A percentile compares a stretch with the other conserved stretches of the same genome.
phyloP scores from a whole-genome alignment of 2,329 filamentous ascomycete genomes.

The Fusarium illudens region DNA sequence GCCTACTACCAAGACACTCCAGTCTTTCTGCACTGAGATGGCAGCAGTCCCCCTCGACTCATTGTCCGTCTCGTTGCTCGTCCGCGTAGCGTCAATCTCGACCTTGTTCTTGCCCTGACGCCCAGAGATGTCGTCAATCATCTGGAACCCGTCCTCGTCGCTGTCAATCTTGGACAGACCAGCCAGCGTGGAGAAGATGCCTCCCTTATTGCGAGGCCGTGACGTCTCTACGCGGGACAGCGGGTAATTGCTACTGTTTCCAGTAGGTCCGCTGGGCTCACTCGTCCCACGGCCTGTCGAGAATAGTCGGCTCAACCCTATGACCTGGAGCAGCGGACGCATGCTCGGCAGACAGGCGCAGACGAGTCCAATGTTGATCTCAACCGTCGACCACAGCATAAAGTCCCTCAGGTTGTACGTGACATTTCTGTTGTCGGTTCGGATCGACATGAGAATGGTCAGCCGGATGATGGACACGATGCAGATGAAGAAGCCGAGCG shows the following conservation, averaged over 20 bases:
- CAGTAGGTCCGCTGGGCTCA: background rate
- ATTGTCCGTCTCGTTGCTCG: background rate
- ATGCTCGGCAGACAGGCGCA: constrained; percentile 1
- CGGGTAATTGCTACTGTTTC: background rate
- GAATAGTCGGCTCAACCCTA: background rate
- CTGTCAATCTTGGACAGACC: constrained; percentile 4
- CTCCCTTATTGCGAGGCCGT: background rate
- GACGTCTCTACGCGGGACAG: background rate
- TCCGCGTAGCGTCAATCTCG: background rate
- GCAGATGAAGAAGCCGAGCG: constrained; percentile 2
- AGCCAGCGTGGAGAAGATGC: background rate
- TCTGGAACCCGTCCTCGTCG: background rate
- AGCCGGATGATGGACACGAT: background rate
- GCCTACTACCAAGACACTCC: background rate
- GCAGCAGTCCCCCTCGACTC: background rate
- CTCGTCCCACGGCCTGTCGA: background rate
- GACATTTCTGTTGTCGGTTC: constrained; percentile 1
- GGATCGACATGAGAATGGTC: background rate
- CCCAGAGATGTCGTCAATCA: constrained; percentile 1
- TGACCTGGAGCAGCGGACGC: background rate
- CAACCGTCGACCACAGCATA: background rate
- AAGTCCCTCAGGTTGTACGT: background rate
- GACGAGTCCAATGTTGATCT: constrained; percentile 4
- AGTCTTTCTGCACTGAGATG: background rate
- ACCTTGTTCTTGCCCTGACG: background rate